Base-by-base conservation (phyloP, 805 yeast species). In the Saccharomycopsis sp. region DNA sequence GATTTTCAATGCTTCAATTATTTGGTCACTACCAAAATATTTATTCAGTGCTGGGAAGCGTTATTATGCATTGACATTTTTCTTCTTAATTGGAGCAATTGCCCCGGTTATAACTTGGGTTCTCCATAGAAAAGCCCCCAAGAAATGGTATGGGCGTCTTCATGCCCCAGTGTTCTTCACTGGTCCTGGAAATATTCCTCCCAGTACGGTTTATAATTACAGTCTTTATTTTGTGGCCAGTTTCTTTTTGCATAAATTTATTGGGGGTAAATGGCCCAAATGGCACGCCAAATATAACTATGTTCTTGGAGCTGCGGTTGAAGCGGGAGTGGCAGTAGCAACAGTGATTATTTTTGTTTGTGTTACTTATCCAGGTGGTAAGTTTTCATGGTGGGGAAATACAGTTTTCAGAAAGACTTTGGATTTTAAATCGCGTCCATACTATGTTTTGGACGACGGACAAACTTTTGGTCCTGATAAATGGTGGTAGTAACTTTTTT, bases 181-280 rank as follows among this genome's bases (percentile, higher is more conserved):
- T 15, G 69, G 74, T 5, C 58, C 72, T n/a, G 78, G 77, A 34
- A 64, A 67, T 49, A 73, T 79, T 50, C 88, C 89, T 13, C 88
- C 89, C 31, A 79, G 83, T 29, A 76, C 86, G 3, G 76, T 82
- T 21, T 78, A 76, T 56, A 77, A 76, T 55, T 77, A 76, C 56
- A 69, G 77, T 2, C 66, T 72, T 19, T 75, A 74, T 28, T 63
- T 74, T 37, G 56, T 60, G 2, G 50, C 69, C 40, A 67, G 76
- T 6, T 66, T 59, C 41, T 48, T 61, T 23, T 63, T 74, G 55
- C 61, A 62, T 61, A 65, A 64, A 49, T 54, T 58, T 29, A 58
- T 75, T 34, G 70, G 67, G 46, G 62, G 60, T 34, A 59, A 60
- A 43, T 74, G 70, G 59, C 61, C 70, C 4, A 51, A 56, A 21